Percentiles rank a stretch among this genome's conserved stretches.
Conservation (phyloP, 495 filamentous ascomycete species). For the Lepidopterella palustris region DNA sequence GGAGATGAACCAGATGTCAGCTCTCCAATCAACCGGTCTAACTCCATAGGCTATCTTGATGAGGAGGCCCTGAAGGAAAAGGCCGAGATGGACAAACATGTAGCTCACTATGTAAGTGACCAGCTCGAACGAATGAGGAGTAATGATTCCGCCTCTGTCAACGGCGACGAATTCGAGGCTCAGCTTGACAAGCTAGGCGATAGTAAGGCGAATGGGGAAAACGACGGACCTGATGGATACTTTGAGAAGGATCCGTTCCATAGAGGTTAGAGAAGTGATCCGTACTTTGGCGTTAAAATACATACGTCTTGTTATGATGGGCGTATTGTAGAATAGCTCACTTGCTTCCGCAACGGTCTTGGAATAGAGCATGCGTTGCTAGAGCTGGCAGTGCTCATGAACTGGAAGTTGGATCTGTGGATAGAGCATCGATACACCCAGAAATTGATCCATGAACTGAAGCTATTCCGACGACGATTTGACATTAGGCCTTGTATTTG, state of each 20-base stretch:
- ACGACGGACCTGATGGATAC: constrained; percentile 9
- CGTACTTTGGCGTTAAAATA: neutral
- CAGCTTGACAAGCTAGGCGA: constrained; percentile 29
- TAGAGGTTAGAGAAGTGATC: neutral
- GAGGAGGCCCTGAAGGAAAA: constrained; percentile 31
- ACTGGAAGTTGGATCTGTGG: neutral
- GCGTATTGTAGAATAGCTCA: too few species aligned
- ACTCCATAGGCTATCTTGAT: constrained; percentile 28
- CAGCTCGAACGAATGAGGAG: constrained; percentile 34
- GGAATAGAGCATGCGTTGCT: neutral
- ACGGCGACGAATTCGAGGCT: constrained; percentile 35
- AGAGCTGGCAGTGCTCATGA: neutral
- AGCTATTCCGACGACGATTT: too few species aligned
- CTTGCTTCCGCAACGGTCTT: neutral
- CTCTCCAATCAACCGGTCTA: constrained; percentile 22
- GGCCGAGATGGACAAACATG: constrained; percentile 34
- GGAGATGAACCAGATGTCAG: constrained; percentile 37
- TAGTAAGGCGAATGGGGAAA: constrained; percentile 8
- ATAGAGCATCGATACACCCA: neutral
- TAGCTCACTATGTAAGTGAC: constrained; percentile 36
- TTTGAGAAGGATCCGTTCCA: constrained; percentile 9
- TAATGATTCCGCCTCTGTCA: constrained; percentile 15
- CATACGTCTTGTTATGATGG: too few species aligned
- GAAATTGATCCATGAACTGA: too few species aligned
- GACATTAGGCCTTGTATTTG: too few species aligned